Evolutionary conservation across 75 land plant species (phyloP), one percentile per base, ranked within the genome.

Genomic region (Selaginella tamariscina): DNA sequence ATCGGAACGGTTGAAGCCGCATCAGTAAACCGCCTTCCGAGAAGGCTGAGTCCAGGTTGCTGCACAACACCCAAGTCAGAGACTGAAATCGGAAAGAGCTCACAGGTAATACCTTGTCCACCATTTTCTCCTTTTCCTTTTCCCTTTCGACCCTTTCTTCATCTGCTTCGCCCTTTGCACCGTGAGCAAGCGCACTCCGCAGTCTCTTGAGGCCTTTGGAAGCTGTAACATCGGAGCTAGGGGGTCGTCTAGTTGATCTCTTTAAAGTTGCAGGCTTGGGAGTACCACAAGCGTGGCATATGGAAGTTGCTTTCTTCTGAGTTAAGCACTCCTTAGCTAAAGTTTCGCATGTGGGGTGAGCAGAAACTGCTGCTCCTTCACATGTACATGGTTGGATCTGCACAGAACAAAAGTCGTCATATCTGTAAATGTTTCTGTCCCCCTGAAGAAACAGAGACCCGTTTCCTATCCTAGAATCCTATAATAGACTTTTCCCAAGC

Each of bases 1-100:
- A 77, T 77, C 18, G 79, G 79, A 39, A 77, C 75, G n/a, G 70
- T 68, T 15, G 75, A 72, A 24, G 79, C 77, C 29, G 71, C 74
- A 69, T 77, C 75, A 63, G 68, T 73, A 55, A 67, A 77, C n/a
- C 74, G 68, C n/a, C 78, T 65, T 11, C 75, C 74, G 27, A 72
- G 70, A 27, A 70, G 32, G n/a, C 73, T 56, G 15, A 31, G 64
- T 65, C 2, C 71, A 27, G 64, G n/a, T n/a, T n/a, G n/a, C 74
- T 73, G 74, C 59, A 73, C 5, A 2, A 24, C n/a, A 9, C 26
- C 1, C 68, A 39, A 39, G 49, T 39, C 49, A 39, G 49, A 39
- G 49, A 39, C 11, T 5, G 15, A 5, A 39, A 15, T 5, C 49
- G 15, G 49, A 5, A 39, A 5, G 49, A 39, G 15, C n/a, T n/a